A percentile compares a stretch with the other conserved stretches of the same genome.
Conservation (phyloP, 768 basidiomycete genomes). For the Tremella mesenterica region DNA sequence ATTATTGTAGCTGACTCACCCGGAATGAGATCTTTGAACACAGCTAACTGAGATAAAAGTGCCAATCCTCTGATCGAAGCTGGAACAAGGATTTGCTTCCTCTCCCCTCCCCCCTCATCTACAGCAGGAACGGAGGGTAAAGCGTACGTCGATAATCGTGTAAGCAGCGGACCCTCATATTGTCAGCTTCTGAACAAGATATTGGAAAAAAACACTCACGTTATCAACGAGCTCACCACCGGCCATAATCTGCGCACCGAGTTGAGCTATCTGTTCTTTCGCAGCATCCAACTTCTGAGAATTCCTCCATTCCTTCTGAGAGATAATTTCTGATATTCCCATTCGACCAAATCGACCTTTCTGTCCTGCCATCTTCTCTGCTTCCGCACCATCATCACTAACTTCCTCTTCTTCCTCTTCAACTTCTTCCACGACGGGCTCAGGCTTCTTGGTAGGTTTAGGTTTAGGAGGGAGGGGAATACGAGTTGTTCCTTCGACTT, state of each 20-base stretch:
- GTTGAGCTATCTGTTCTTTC: constrained; percentile 84
- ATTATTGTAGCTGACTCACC: constrained; percentile 7
- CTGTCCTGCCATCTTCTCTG: constrained; percentile 33
- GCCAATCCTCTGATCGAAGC: constrained; percentile 75
- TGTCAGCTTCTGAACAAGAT: constrained; percentile 5
- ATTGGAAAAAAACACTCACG: constrained; percentile 50
- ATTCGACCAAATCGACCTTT: constrained; percentile 41
- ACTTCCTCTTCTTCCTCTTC: constrained; percentile 31
- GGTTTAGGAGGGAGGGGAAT: constrained; percentile 31
- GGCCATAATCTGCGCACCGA: constrained; percentile 86
- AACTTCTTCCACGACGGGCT: constrained; percentile 19
- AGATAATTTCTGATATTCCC: constrained; percentile 40
- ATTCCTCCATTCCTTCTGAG: constrained; percentile 43
- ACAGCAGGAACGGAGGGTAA: constrained; percentile 62
- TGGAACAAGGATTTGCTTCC: constrained; percentile 58
- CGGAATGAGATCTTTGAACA: constrained; percentile 92
- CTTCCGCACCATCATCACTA: constrained; percentile 28
- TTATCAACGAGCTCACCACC: constrained; percentile 79
- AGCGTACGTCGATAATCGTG: constrained; percentile 83
- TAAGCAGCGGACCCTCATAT: constrained; percentile 69
- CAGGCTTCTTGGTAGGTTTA: constrained; percentile 9
- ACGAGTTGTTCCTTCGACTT: constrained; percentile 39
- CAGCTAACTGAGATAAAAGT: constrained; percentile 78
- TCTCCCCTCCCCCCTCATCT: constrained; percentile 50
- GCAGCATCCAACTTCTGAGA: constrained; percentile 56